These are phyloP conservation scores for Chaetomium tenue DNA, from an alignment of 495 filamentous ascomycete species.

Conservation along the genomic window DNA sequence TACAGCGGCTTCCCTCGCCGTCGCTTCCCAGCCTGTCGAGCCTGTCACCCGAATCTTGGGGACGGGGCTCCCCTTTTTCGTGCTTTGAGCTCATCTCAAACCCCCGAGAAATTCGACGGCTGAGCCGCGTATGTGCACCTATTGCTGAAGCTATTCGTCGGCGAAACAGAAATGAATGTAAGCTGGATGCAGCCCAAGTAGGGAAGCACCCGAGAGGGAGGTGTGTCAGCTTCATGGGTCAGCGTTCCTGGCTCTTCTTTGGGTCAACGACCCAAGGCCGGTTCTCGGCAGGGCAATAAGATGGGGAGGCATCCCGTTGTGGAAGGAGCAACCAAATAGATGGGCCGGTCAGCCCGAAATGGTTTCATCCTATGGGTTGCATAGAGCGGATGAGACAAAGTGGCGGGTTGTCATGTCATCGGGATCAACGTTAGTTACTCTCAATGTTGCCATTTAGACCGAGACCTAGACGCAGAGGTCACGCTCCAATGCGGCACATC, in stretches of 20 bases:
- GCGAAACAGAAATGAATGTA: background rate
- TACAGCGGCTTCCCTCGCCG: slow-evolving; percentile 5
- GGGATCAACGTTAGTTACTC: background rate
- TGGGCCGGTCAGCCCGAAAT: background rate
- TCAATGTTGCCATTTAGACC: too few relatives aligned
- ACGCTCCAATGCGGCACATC: too few relatives aligned
- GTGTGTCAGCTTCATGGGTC: slow-evolving; percentile 5
- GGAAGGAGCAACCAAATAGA: background rate
- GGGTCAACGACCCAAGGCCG: background rate
- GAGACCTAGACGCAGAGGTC: too few relatives aligned
- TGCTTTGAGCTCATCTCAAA: slow-evolving; percentile 10
- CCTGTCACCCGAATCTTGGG: slow-evolving; percentile 2
- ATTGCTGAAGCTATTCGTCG: background rate
- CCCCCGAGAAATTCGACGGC: background rate
- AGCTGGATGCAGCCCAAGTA: background rate
- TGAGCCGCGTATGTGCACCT: background rate
- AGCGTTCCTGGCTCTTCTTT: background rate
- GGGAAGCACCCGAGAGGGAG: background rate
- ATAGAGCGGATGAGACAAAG: background rate
- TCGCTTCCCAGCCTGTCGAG: slow-evolving; percentile 17
- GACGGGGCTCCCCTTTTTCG: background rate
- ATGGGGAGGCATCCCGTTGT: background rate
- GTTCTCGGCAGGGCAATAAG: background rate
- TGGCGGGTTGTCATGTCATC: background rate
- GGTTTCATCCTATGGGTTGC: background rate